Percentiles rank a stretch among this genome's conserved stretches.
phyloP scores from a whole-genome alignment of 805 yeast species.

The Nadsonia fulvescens region DNA sequence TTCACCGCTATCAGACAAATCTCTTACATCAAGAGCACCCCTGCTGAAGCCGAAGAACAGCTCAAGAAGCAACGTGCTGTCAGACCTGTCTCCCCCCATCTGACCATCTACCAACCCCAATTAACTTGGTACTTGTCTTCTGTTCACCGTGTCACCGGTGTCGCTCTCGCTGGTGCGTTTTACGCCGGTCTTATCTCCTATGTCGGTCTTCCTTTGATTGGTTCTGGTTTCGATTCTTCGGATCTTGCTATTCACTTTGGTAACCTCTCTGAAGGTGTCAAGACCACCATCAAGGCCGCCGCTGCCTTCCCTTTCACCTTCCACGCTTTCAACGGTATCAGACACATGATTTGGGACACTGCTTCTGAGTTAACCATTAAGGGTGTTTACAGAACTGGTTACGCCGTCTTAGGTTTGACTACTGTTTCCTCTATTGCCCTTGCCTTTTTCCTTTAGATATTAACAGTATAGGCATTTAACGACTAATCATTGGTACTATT shows the following conservation, averaged over 20 bases:
- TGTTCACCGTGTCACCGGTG: slow-evolving; percentile 78
- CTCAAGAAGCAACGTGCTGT: slow-evolving; percentile 65
- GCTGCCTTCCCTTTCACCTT: slow-evolving; percentile 72
- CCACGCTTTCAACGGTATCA: slow-evolving; percentile 74
- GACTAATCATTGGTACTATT: no score
- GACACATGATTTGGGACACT: slow-evolving; percentile 89
- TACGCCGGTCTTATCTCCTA: slow-evolving; percentile 62
- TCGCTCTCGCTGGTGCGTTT: slow-evolving; percentile 59
- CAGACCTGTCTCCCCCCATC: slow-evolving; percentile 86
- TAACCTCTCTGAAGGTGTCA: slow-evolving; percentile 43
- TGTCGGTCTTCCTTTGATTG: slow-evolving; percentile 50
- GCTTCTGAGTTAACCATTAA: slow-evolving; percentile 63
- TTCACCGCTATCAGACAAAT: slow-evolving; percentile 5
- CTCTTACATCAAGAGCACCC: slow-evolving; percentile 33
- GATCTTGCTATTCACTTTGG: slow-evolving; percentile 36
- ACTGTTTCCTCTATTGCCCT: slow-evolving; percentile 33
- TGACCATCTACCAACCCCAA: slow-evolving; percentile 81
- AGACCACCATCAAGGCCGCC: slow-evolving; percentile 46
- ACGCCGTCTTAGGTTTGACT: slow-evolving; percentile 53
- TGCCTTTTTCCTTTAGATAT: no score
- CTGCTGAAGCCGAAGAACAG: slow-evolving; percentile 46
- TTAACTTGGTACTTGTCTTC: slow-evolving; percentile 67
- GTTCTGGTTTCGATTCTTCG: slow-evolving; percentile 34
- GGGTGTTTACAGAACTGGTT: slow-evolving; percentile 89
- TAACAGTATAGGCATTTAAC: no score